These are phyloP conservation scores for Conticribra guillardii DNA, from an alignment of 108 stramenopile species.

Conservation along the genomic window DNA sequence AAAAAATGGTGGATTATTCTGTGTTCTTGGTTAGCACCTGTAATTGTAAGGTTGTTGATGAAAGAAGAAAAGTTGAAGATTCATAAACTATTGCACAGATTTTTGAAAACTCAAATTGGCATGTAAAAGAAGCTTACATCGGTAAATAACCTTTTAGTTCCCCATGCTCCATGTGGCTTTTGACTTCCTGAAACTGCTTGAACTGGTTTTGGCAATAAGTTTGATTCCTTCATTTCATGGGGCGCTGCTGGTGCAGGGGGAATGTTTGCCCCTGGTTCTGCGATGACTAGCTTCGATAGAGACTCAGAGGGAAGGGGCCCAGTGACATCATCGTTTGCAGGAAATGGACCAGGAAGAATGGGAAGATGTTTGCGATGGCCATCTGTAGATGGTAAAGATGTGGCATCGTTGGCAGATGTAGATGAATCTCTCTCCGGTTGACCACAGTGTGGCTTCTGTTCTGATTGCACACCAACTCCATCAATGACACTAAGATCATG, in stretches of 20 bases:
- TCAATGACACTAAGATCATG: constrained; percentile 40
- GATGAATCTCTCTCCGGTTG: background rate
- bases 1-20: too few species aligned
- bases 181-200: constrained; percentile 6
- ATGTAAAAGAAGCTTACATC: constrained; percentile 52
- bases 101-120: too few species aligned
- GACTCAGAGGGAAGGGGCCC: background rate
- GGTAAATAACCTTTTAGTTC: constrained; percentile 40
- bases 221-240: background rate
- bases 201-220: too few species aligned
- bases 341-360: background rate
- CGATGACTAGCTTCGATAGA: background rate
- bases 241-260: too few species aligned
- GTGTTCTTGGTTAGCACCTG: too few species aligned
- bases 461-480: too few species aligned
- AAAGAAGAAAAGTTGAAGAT: too few species aligned
- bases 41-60: too few species aligned
- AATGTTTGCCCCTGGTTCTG: background rate
- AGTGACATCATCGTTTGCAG: constrained; percentile 1
- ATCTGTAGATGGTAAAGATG: background rate
- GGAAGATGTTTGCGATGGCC: background rate
- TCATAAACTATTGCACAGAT: too few species aligned
- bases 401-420: background rate
- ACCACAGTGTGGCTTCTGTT: too few species aligned
- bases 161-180: constrained; percentile 34